Evolutionary conservation across 768 basidiomycete genomes (phyloP), one percentile per base, ranked within the genome.

Genomic region (Lentinula raphanica): DNA sequence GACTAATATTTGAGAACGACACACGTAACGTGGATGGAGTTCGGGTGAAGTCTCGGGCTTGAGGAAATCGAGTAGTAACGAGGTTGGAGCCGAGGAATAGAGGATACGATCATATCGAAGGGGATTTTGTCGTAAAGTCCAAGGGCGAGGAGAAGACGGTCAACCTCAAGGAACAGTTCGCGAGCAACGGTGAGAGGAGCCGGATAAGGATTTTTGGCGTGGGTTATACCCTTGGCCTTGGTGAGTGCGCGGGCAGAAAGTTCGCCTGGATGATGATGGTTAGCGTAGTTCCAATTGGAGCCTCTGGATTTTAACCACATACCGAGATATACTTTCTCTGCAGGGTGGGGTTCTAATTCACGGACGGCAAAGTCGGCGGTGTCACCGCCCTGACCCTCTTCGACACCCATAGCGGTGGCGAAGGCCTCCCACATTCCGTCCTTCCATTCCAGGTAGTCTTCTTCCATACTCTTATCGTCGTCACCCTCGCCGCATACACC

Each of bases 401-500:
- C 95, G 51, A 97, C 93, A 54, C 82, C 81, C 81, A 98, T 82
- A 21, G 82, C 82, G 56, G 78, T 70, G n/a, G 94, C 80, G 60
- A 98, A 92, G 4, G 86, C 85, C 17, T 89, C 87, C 91, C 94
- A 98, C 94, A 98, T 95, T 64, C 80, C 82, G 67, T 99, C 96
- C 72, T 98, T 99, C 96, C 96, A 99, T 66, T 92, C 94, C 12
- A 99, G 83, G 70, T 98, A 99, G 72, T 99, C 96, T 76, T 99
- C 96, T 71, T 99, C 96, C 95, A 99, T 98, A 68, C 90, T 94
- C 79, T 97, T 97, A 74, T 99, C 97, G 68, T 99, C 96, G 67
- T 99, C 97, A 62, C 96, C 96, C 72, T 98, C 95, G 9, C 96
- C 96, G 36, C 88, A 80, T 69, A 88, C 87, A 42, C 94, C 94